These are phyloP conservation scores for Termitomyces sp. DNA, from an alignment of 768 basidiomycete species.

Conservation along the genomic window DNA sequence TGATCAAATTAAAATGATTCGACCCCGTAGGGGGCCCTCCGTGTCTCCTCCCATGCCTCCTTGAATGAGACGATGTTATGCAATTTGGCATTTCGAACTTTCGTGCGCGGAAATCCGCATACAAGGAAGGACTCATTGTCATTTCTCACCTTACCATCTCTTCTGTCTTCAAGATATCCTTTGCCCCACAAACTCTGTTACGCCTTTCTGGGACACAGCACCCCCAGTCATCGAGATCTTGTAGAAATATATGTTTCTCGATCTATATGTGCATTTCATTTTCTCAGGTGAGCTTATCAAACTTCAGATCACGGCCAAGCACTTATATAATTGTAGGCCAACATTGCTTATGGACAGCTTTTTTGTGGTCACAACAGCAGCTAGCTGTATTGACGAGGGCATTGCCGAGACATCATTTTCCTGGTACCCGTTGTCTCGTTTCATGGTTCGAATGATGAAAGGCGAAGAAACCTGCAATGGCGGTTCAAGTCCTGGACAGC, in stretches of 20 bases:
- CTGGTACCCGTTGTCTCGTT: too few relatives aligned
- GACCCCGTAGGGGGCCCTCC: not conserved
- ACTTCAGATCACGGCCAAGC: not conserved
- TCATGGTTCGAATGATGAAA: too few relatives aligned
- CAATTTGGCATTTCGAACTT: not conserved
- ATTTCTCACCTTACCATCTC: not conserved
- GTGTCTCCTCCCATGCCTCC: not conserved
- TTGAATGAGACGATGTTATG: not conserved
- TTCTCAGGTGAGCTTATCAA: not conserved
- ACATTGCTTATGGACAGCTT: not conserved
- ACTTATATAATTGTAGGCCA: not conserved
- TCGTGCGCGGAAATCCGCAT: not conserved
- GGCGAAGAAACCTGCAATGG: too few relatives aligned
- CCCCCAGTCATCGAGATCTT: not conserved
- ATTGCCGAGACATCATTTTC: too few relatives aligned
- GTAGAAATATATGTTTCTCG: not conserved
- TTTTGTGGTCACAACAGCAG: too few relatives aligned
- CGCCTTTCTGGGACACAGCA: too few relatives aligned
- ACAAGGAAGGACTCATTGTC: not conserved
- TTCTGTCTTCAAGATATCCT: not conserved
- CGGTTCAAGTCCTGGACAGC: too few relatives aligned
- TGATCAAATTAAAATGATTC: slow-evolving; percentile 7
- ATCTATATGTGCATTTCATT: not conserved
- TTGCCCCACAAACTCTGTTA: not conserved
- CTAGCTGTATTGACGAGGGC: too few relatives aligned